These are phyloP conservation scores for Trichoderma aggressivum DNA, from an alignment of 2,329 filamentous ascomycete species.

Conservation along the genomic window DNA sequence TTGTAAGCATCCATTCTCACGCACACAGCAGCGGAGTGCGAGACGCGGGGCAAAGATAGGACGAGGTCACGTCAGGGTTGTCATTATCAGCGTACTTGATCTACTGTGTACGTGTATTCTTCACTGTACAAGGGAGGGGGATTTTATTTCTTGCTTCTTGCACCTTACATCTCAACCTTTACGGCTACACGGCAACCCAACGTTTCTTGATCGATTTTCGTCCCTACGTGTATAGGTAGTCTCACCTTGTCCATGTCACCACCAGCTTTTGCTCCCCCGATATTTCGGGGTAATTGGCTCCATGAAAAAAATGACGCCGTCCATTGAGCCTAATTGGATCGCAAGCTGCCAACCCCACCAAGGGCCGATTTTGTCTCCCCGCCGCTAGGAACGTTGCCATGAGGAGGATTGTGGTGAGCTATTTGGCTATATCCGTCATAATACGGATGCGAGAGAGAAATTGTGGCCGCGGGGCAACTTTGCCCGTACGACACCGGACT, in stretches of 20 bases:
- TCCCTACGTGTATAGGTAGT: background rate
- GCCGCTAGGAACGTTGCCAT: background rate
- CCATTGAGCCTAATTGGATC: slow-evolving; percentile 15
- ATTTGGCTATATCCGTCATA: background rate
- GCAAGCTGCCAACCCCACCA: slow-evolving; percentile 5
- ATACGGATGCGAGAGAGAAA: background rate
- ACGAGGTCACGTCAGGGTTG: background rate
- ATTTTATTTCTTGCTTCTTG: background rate
- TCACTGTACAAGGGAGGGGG: background rate
- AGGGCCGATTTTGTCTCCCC: background rate
- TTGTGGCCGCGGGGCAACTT: slow-evolving; percentile 15
- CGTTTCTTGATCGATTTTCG: background rate
- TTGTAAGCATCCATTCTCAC: background rate
- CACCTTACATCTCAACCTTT: background rate
- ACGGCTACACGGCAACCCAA: background rate
- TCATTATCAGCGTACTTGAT: background rate
- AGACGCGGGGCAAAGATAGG: slow-evolving; percentile 4
- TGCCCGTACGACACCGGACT: slow-evolving; percentile 5
- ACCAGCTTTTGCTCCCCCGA: background rate
- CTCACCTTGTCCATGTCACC: background rate
- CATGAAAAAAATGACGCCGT: background rate
- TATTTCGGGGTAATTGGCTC: slow-evolving; percentile 3
- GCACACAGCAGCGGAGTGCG: background rate
- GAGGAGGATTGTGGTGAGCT: background rate
- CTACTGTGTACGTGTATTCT: background rate